A percentile compares a stretch with the other conserved stretches of the same genome.
phyloP scores from a whole-genome alignment of 1,139 yeast genomes.

The Maudiozyma humilis region DNA sequence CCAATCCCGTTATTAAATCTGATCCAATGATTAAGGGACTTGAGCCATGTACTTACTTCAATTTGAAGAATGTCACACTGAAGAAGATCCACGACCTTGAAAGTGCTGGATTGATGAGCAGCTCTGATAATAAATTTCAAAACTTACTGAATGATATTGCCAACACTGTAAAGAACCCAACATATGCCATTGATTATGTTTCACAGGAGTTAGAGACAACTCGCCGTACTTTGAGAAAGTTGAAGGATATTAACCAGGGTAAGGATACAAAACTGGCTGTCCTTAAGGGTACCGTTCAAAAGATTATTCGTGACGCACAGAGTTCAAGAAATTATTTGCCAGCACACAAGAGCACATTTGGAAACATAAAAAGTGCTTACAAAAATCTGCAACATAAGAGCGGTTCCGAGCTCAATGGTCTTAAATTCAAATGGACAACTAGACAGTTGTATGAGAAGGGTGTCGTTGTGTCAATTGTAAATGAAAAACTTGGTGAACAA shows the following conservation, averaged over 20 bases:
- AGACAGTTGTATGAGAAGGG: conserved; percentile 70
- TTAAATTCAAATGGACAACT: conserved; percentile 52
- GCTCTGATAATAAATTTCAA: conserved; percentile 64
- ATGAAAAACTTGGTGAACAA: conserved; percentile 37
- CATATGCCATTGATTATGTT: conserved; percentile 56
- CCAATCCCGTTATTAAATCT: conserved; percentile 16
- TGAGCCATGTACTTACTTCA: conserved; percentile 55
- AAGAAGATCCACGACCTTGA: conserved; percentile 75
- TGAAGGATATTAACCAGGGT: conserved; percentile 13
- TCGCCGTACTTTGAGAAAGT: conserved; percentile 42
- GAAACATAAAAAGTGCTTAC: conserved; percentile 56
- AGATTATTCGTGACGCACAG: conserved; percentile 17
- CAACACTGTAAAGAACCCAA: conserved; percentile 71
- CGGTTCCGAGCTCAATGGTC: conserved; percentile 15
- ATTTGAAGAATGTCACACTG: conserved; percentile 66
- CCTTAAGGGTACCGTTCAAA: conserved; percentile 15
- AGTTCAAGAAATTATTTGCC: conserved; percentile 18
- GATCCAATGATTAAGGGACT: conserved; percentile 43
- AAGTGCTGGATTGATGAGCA: conserved; percentile 52
- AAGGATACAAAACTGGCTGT: conserved; percentile 9
- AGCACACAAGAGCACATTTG: conserved; percentile 23
- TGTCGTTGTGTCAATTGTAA: conserved; percentile 51
- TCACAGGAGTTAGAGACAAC: conserved; percentile 56
- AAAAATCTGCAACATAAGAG: conserved; percentile 23
- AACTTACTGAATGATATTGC: conserved; percentile 76